Evolutionary conservation across 164 flowering plant species (phyloP).

Genomic region (Brasenia schreberi): DNA sequence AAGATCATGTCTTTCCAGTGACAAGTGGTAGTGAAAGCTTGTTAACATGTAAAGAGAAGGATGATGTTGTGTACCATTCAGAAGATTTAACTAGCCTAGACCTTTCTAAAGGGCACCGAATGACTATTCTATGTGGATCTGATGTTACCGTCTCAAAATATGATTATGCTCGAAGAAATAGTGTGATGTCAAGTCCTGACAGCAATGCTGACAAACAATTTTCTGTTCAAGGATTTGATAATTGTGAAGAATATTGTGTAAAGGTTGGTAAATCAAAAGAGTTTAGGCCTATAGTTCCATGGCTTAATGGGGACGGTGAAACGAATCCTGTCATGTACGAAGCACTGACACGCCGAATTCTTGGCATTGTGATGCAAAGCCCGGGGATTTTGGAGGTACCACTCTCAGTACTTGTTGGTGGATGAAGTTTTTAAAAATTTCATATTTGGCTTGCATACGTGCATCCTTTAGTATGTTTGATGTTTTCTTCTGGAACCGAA

Average conservation of each 20-base stretch:
- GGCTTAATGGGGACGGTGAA: conserved; percentile 94
- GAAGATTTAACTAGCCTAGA: conserved; percentile 9
- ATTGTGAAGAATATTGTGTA: not conserved
- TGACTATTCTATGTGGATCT: conserved; percentile 58
- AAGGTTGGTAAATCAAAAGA: conserved; percentile 10
- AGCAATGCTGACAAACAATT: not conserved
- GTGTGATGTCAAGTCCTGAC: not conserved
- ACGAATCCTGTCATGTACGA: conserved; percentile 45
- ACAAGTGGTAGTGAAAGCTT: conserved; percentile 2
- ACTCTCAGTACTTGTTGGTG: not conserved
- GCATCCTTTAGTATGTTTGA: no score
- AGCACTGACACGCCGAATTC: conserved; percentile 62
- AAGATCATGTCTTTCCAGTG: conserved; percentile 10
- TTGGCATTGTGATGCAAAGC: conserved; percentile 85
- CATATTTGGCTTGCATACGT: no score
- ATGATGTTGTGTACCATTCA: conserved; percentile 4
- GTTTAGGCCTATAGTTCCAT: conserved; percentile 65
- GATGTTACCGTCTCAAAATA: conserved; percentile 21
- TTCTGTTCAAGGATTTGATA: not conserved
- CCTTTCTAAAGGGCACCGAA: conserved; percentile 39
- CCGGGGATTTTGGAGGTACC: conserved; percentile 92
- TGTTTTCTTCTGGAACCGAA: no score
- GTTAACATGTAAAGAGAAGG: conserved; percentile 10
- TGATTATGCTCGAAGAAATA: conserved; percentile 7
- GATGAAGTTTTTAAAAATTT: no score